Base-by-base conservation (phyloP, 1,284 basidiomycete genomes). In the Marasmius tenuissimus region DNA sequence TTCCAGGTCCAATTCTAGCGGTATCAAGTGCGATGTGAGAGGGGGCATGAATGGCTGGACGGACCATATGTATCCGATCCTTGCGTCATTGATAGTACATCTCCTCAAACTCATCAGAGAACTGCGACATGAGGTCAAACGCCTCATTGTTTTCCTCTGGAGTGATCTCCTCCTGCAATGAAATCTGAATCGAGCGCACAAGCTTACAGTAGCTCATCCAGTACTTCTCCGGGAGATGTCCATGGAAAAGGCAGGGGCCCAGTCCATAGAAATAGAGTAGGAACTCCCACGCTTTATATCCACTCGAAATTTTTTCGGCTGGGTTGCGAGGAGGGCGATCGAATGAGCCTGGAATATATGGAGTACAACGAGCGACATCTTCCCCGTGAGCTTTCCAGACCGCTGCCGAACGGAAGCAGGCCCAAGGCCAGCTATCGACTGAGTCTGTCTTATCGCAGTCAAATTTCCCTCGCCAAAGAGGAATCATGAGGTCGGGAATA, bases 231-330 rank as follows among this genome's bases (percentile, higher is more conserved):
- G 72, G 71, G 37, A 78, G 67, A 18, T 72, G n/a, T 10, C 48
- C 40, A 48, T 67, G 63, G 8, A 78, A 65, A 2, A 76, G 65
- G 18, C 59, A 53, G 11, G 57, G 57, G 34, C 40, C 4, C 7
- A 80, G 67, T 0, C 74, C 75, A 67, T 68, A 81, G 38, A 81
- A 22, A 50, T 75, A 80, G 0, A 67, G 58, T 7, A 68, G 66
- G 27, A 61, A 81, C 63, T 81, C 76, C 40, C 66, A 69, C 3
- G 74, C 76, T 59, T 80, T 80, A 65, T 79, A 80, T 3, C 76
- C 73, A 56, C 75, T 77, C 18, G 68, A 70, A 10, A 78, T 72
- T 64, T 78, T 79, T 59, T 77, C 68, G 4, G 72, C 70, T 5
- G 71, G 70, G 65, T 80, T 75, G 9, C 76, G 66, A 22, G 77